Conservation (phyloP, 2,329 filamentous ascomycete species). For the Pseudogymnoascus verrucosus region DNA sequence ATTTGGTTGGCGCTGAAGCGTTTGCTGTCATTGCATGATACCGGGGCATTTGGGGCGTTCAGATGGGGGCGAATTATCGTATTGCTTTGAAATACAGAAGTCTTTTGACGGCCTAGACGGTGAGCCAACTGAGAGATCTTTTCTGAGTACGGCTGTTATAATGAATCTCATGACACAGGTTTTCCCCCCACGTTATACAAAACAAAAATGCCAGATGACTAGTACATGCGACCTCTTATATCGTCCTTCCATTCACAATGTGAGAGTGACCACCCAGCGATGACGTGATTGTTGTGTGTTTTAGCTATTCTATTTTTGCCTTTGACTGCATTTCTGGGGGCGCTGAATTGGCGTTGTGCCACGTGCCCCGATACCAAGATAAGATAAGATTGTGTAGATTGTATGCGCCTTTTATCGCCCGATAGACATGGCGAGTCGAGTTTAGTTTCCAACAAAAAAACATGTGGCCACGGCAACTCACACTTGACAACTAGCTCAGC, state of each 20-base stretch:
- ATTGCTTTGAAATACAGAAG: slow-evolving; percentile 7
- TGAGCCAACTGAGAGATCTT: background rate
- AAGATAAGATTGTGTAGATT: slow-evolving; percentile 2
- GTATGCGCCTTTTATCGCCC: background rate
- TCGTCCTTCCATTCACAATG: background rate
- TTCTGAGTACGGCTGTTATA: background rate
- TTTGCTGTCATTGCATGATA: slow-evolving; percentile 8
- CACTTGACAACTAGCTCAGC: background rate
- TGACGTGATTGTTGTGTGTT: background rate
- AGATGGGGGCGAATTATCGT: background rate
- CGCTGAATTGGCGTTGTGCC: background rate
- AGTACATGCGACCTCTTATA: background rate
- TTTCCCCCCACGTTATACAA: slow-evolving; percentile 1
- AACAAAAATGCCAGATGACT: background rate
- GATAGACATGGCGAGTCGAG: background rate
- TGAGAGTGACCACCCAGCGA: background rate
- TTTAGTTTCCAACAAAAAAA: background rate
- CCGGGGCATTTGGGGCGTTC: slow-evolving; percentile 6
- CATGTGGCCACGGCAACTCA: background rate
- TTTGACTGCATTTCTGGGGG: background rate
- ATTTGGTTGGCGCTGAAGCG: slow-evolving; percentile 7
- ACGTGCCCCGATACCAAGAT: background rate
- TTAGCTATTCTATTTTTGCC: slow-evolving; percentile 9
- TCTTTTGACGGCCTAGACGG: background rate
- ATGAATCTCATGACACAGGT: background rate